Base-by-base conservation (phyloP, 2,329 filamentous ascomycete species). In the Cladophialophora psammophila region DNA sequence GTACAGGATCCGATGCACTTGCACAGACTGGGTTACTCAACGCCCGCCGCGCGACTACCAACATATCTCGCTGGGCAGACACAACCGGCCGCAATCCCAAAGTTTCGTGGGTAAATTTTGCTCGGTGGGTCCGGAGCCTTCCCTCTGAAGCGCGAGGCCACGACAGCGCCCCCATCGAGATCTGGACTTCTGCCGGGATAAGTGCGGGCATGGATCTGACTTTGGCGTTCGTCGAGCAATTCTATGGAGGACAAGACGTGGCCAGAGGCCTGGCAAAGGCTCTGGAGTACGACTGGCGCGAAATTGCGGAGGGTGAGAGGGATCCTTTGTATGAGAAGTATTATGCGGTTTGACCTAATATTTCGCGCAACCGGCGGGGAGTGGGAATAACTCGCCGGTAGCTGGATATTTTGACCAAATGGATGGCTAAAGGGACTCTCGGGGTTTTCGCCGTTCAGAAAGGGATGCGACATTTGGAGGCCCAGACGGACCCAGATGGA, bases 171-270 rank as follows among this genome's bases (percentile, higher is more conserved):
- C 45, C 63, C 6, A 63, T 70, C 34, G 72, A 73, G 50, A 78
- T 90, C 7, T 91, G 89, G 88, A 87, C 86, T 3, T 86, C 86
- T 1, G 88, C 87, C 0, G 89, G 90, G 0, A 83, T 90, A 5
- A 83, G 83, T 60, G 87, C 88, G 1, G 88, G 88, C 0, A 89
- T 88, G 54, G 88, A 90, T 78, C 78, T 85, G 66, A 85, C 82
- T 52, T 81, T 87, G 73, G 87, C 85, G 1, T 90, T 85, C 76
- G 80, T 90, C 18, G 80, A 74, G 40, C 77, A 81, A 36, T 76
- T 85, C 3, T 90, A 83, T 75, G 87, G 87, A 0, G 80, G 83
- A 52, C 81, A 82, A 1, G 75, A 80, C 13, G 65, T 72, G 45
- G 86, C 87, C 1, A 74, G 77, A 31, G 72, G 72, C 0, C 76